Evolutionary conservation across 805 yeast genomes (phyloP), one percentile per base, ranked within the genome.

Genomic region (Schwanniomyces occidentalis): DNA sequence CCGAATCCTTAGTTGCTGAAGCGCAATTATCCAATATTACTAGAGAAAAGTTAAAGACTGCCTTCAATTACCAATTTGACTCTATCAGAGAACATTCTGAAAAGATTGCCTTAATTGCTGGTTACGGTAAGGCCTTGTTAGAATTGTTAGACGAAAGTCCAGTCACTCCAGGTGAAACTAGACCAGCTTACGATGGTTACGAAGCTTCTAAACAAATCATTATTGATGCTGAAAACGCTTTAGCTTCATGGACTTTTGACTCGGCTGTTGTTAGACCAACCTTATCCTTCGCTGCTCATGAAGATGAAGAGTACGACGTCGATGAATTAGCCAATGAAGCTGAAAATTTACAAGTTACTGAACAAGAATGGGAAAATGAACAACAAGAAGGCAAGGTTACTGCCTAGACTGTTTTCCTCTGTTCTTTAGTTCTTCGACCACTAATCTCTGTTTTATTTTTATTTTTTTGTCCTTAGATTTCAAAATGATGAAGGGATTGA

Each of bases 141-240:
- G 98, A 93, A 76, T 80, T 91, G 59, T 78, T 91, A 63, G 98
- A 91, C 64, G 98, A 91, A 69, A 71, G 93, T 48, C 95, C 98
- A 46, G 96, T 93, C 48, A 91, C 97, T 50, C 99, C 99, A 46
- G 99, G 99, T 75, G 98, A 91, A 76, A 83, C 96, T 48, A 88
- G 98, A 76, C 91, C 96, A 32, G 91, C 96, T 42, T 91, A 93
- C 69, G 98, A 93, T 60, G 98, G 98, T 50, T 91, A 89, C 66
- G 97, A 91, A 65, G 96, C 96, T 41, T 85, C 96, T 44, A 90
- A 89, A 76, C 98, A 93, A 76, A 88, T 93, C 71, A 89, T 93
- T 58, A 85, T 89, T 62, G 98, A 91, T 65, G 93, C 95, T 51
- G 99, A 91, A 75, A 83, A 82, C 52, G 95, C 97, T 44, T 78